A percentile compares a stretch with the other conserved stretches of the same genome.
Evolutionary conservation across 1,139 yeast genomes (phyloP).

Genomic region (Pichia sp.): DNA sequence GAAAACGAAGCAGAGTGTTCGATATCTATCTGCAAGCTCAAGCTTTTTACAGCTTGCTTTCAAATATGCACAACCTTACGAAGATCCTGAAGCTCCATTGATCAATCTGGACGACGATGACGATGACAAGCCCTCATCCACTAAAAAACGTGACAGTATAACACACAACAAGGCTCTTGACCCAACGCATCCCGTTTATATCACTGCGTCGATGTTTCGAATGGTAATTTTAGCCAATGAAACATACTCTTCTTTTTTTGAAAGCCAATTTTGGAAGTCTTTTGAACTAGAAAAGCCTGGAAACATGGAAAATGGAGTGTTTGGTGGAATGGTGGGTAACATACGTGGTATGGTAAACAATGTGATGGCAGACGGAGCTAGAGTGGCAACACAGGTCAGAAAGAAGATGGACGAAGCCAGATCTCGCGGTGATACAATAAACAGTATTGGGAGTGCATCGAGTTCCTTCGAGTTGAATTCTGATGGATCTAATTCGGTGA

Average conservation of each 20-base stretch:
- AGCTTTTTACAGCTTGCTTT: constrained; percentile 82
- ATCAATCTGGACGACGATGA: constrained; percentile 37
- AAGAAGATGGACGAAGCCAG: constrained; percentile 75
- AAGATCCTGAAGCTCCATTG: constrained; percentile 38
- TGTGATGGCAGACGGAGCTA: constrained; percentile 83
- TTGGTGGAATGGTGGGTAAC: constrained; percentile 44
- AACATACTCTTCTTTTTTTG: constrained; percentile 80
- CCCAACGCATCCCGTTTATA: constrained; percentile 69
- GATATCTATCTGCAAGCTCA: constrained; percentile 85
- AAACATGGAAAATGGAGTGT: constrained; percentile 31
- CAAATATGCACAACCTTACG: constrained; percentile 82
- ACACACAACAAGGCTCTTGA: constrained; percentile 75
- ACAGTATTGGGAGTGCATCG: constrained; percentile 13
- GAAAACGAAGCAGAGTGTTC: constrained; percentile 67
- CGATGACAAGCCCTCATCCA: not conserved
- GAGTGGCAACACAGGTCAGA: constrained; percentile 84
- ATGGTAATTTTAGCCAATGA: constrained; percentile 95
- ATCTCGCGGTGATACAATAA: constrained; percentile 14
- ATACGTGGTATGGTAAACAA: constrained; percentile 89
- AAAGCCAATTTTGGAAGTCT: constrained; percentile 59
- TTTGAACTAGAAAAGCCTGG: constrained; percentile 61
- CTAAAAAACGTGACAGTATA: constrained; percentile 27
- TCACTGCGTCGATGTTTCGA: constrained; percentile 84
- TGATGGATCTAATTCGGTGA: not conserved
- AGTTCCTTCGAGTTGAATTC: constrained; percentile 8